phyloP scores from a whole-genome alignment of 1,284 basidiomycete species.

The Fistulinella staudtii region DNA sequence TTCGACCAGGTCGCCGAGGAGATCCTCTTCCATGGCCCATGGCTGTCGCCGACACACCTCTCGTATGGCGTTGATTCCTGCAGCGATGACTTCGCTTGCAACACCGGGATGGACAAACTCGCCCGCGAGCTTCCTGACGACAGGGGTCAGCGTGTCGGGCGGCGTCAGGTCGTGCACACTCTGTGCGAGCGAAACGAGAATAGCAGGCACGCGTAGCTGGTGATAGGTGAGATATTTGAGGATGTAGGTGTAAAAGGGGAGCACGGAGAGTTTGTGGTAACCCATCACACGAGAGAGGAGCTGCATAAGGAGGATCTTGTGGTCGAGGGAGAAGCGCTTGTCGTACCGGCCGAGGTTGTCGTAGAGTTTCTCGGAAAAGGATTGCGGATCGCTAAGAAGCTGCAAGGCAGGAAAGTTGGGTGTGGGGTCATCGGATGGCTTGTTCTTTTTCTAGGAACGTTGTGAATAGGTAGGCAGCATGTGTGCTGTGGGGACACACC shows the following conservation, averaged over 20 bases:
- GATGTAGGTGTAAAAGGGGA: slow-evolving; percentile 97
- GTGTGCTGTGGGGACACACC: slow-evolving; percentile 34
- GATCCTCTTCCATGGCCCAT: slow-evolving; percentile 94
- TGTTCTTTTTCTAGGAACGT: slow-evolving; percentile 55
- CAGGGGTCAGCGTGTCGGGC: slow-evolving; percentile 88
- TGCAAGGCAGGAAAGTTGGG: slow-evolving; percentile 93
- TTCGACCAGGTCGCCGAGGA: slow-evolving; percentile 89
- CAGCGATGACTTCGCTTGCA: slow-evolving; percentile 91
- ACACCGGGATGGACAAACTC: slow-evolving; percentile 99
- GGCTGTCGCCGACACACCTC: slow-evolving; percentile 93
- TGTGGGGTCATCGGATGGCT: slow-evolving; percentile 41
- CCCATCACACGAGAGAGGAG: slow-evolving; percentile 95
- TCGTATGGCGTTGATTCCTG: slow-evolving; percentile 91
- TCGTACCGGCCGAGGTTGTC: slow-evolving; percentile 84
- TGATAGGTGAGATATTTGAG: slow-evolving; percentile 92
- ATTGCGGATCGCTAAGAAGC: slow-evolving; percentile 93
- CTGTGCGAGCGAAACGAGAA: slow-evolving; percentile 93
- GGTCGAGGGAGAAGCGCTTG: slow-evolving; percentile 91
- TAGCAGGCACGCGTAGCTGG: slow-evolving; percentile 91
- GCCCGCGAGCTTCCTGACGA: slow-evolving; percentile 87
- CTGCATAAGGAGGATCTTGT: slow-evolving; percentile 97
- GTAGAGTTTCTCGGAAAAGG: slow-evolving; percentile 93
- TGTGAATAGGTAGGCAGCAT: not conserved
- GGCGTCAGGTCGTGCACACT: slow-evolving; percentile 96
- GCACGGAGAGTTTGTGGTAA: slow-evolving; percentile 87